Percentiles rank a stretch among this genome's conserved stretches.
These are phyloP conservation scores for Xylaria sp. DNA, from an alignment of 2,329 filamentous ascomycete species.

Conservation along the genomic window DNA sequence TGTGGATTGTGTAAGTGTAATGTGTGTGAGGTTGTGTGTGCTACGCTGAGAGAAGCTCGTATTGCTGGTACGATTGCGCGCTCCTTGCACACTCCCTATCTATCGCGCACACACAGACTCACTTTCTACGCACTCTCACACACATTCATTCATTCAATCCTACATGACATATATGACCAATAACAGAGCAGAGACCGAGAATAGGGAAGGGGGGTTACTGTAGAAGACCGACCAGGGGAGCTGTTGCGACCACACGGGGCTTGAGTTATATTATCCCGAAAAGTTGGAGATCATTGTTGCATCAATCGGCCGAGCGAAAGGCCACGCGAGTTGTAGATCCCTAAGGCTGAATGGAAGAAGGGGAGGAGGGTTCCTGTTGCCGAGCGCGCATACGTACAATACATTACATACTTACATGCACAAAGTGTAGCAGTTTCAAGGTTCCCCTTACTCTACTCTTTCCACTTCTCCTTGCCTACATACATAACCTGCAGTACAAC, in stretches of 20 bases:
- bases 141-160: background rate
- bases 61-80: background rate
- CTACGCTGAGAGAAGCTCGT: background rate
- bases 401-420: no score
- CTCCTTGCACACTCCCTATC: background rate
- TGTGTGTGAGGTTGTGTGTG: background rate
- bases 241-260: slow-evolving; percentile 12
- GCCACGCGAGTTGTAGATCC: slow-evolving; percentile 18
- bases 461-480: background rate
- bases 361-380: background rate
- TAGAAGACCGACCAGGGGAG: background rate
- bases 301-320: slow-evolving; percentile 17
- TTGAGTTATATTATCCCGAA: slow-evolving; percentile 19
- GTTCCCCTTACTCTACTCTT: no score
- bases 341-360: no score
- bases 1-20: no score
- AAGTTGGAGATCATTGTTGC: slow-evolving; percentile 25
- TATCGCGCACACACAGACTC: background rate
- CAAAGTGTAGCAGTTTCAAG: background rate
- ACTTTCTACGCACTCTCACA: background rate
- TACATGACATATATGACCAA: no score
- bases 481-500: no score
- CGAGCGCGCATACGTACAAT: background rate
- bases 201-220: background rate
- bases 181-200: background rate